Conservation (phyloP, 192 early-diverging fungal species). For the Coemansia pectinata region DNA sequence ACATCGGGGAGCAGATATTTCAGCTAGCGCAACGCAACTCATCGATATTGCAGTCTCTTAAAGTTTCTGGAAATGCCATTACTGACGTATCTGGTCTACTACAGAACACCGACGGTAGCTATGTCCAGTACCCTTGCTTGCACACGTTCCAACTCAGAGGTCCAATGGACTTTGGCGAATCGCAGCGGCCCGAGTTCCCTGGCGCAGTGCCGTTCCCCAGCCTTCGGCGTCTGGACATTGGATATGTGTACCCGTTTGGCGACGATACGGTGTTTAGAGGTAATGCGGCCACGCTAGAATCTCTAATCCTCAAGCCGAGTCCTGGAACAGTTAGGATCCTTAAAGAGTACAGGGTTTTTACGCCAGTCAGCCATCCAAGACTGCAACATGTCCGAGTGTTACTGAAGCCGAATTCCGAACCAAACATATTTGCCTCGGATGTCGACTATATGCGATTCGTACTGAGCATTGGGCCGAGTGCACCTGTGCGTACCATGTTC, state of each 20-base stretch:
- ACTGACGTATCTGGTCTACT: background rate
- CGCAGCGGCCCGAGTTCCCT: background rate
- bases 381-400: background rate
- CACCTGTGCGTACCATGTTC: background rate
- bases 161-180: background rate
- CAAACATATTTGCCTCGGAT: background rate
- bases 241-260: background rate
- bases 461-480: background rate
- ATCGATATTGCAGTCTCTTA: too few species aligned
- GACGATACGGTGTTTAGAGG: background rate
- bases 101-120: too few species aligned
- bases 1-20: too few species aligned
- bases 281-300: background rate
- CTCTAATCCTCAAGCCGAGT: background rate
- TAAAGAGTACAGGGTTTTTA: background rate
- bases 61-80: too few species aligned
- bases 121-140: background rate
- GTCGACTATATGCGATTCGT: background rate
- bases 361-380: background rate
- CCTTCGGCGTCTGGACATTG: background rate
- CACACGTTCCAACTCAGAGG: background rate
- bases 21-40: too few species aligned
- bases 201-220: background rate
- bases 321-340: background rate
- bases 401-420: background rate